Evolutionary conservation across 2,329 filamentous ascomycete genomes (phyloP).

Genomic region (Arthroderma sp.): DNA sequence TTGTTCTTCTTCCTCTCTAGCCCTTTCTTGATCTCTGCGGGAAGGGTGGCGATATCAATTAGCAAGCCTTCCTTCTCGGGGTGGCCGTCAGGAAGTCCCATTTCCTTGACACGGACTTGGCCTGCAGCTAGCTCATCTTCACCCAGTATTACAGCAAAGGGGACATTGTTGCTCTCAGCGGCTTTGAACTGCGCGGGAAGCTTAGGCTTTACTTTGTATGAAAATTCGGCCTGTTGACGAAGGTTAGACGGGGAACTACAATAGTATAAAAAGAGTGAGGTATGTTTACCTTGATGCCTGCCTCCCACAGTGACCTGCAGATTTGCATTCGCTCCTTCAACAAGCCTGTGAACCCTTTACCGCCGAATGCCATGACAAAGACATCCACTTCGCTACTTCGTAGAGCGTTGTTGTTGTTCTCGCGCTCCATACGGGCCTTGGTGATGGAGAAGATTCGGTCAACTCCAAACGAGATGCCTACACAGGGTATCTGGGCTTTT

Average conservation of each 20-base stretch:
- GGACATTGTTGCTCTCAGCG: slow-evolving; percentile 66
- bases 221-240: slow-evolving; percentile 57
- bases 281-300: slow-evolving; percentile 61
- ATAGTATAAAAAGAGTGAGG: background rate
- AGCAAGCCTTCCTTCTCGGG: slow-evolving; percentile 80
- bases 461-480: slow-evolving; percentile 85
- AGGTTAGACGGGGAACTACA: slow-evolving; percentile 16
- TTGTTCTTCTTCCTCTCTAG: background rate
- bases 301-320: slow-evolving; percentile 66
- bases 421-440: slow-evolving; percentile 58
- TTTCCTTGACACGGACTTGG: slow-evolving; percentile 78
- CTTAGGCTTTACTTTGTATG: slow-evolving; percentile 83
- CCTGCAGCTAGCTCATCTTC: slow-evolving; percentile 77
- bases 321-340: slow-evolving; percentile 75
- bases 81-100: slow-evolving; percentile 67
- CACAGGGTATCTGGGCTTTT: slow-evolving; percentile 76
- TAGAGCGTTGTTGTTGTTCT: slow-evolving; percentile 44
- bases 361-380: slow-evolving; percentile 89
- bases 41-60: slow-evolving; percentile 44
- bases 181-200: slow-evolving; percentile 82
- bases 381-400: slow-evolving; percentile 72
- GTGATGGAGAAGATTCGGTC: slow-evolving; percentile 92
- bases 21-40: slow-evolving; percentile 15
- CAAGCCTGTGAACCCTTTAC: slow-evolving; percentile 69
- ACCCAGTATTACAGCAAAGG: slow-evolving; percentile 78